Percentiles rank a stretch among this genome's conserved stretches.
These are phyloP conservation scores for Phytophthora hybrid DNA, from an alignment of 352 stramenopile species.

Conservation along the genomic window DNA sequence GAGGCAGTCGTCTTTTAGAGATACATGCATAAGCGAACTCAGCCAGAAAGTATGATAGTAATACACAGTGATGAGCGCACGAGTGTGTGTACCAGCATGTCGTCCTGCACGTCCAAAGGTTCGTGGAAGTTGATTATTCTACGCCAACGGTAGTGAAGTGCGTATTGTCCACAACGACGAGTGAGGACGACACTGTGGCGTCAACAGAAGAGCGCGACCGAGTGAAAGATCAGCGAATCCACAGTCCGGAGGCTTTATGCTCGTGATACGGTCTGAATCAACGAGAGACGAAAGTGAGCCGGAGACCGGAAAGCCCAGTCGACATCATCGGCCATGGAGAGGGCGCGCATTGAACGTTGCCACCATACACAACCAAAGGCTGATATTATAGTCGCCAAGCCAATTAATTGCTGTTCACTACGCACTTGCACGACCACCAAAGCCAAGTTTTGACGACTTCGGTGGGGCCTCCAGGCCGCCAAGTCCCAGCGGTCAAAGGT, in stretches of 20 bases:
- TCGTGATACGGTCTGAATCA: slow-evolving; percentile 13
- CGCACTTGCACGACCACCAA: neutral
- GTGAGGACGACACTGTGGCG: neutral
- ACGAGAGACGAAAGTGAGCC: slow-evolving; percentile 35
- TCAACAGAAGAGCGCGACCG: neutral
- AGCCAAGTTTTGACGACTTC: slow-evolving; percentile 7
- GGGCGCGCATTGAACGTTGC: neutral
- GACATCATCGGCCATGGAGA: slow-evolving; percentile 10
- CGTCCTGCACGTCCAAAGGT: too few species aligned
- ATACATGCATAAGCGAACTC: slow-evolving; percentile 8
- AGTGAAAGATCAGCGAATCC: slow-evolving; percentile 18
- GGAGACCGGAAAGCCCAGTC: slow-evolving; percentile 24
- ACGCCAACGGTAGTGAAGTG: neutral
- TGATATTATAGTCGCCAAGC: too few species aligned
- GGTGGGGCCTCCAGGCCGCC: slow-evolving; percentile 12
- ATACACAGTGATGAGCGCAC: slow-evolving; percentile 17
- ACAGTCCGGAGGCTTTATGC: slow-evolving; percentile 2
- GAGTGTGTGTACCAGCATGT: neutral
- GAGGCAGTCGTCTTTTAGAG: slow-evolving; percentile 11
- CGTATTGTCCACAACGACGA: neutral
- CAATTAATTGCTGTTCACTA: too few species aligned
- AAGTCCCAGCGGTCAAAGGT: neutral
- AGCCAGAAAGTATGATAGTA: slow-evolving; percentile 21
- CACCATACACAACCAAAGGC: too few species aligned
- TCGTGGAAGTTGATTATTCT: neutral